These are phyloP conservation scores for Allomyces arbusculus DNA, from an alignment of 192 early-diverging fungal genomes.

Conservation along the genomic window DNA sequence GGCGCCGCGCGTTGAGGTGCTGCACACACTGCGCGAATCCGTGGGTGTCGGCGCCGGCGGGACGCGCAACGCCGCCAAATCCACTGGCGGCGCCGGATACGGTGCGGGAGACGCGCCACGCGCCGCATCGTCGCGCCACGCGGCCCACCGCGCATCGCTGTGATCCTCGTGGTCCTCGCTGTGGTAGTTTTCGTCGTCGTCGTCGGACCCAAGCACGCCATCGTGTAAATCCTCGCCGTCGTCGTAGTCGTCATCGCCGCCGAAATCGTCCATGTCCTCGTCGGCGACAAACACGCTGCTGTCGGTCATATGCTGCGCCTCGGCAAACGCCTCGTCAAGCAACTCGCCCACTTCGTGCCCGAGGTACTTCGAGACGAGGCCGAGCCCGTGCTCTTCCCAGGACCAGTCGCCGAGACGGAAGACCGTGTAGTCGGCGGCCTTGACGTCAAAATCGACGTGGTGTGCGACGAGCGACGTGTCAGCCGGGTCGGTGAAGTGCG, in stretches of 20 bases:
- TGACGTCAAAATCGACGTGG: constrained; percentile 14
- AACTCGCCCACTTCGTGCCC: constrained; percentile 23
- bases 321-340: constrained; percentile 25
- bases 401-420: constrained; percentile 28
- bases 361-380: constrained; percentile 21
- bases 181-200: too few species aligned
- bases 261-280: neutral
- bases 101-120: too few species aligned
- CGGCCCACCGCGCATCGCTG: too few species aligned
- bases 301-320: constrained; percentile 29
- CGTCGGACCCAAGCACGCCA: too few species aligned
- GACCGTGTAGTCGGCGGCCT: constrained; percentile 12
- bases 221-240: neutral
- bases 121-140: too few species aligned
- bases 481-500: neutral
- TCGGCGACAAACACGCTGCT: constrained; percentile 10
- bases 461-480: neutral
- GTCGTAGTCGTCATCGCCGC: neutral
- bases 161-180: too few species aligned
- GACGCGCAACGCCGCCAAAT: too few species aligned
- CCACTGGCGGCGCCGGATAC: too few species aligned
- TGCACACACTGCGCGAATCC: too few species aligned
- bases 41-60: too few species aligned
- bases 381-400: constrained; percentile 34
- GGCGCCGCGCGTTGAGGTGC: constrained; percentile 10